Evolutionary conservation across 768 basidiomycete genomes (phyloP), one percentile per base, ranked within the genome.

Genomic region (Russula abietina): DNA sequence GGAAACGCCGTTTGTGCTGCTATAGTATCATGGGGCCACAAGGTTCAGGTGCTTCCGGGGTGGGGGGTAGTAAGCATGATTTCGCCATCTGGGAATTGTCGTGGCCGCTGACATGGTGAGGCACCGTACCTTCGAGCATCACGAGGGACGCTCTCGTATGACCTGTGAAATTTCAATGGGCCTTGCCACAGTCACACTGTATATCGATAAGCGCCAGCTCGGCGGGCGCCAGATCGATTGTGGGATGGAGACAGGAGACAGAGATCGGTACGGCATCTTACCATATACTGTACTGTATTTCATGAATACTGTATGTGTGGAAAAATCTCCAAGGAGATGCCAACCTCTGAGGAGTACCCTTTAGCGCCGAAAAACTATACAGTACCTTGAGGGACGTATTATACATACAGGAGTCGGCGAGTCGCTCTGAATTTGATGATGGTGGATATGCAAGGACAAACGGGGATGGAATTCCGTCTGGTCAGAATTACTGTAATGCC

Each of bases 291-390:
- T n/a, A n/a, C n/a, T n/a, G 48, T 19, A 53, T 53, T 48, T 54
- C 51, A 41, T 24, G 39, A 22, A 24, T 8, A 41, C n/a, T n/a
- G n/a, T n/a, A n/a, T 36, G 24, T 46, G 56, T 48, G 62, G 36
- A 36, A 58, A 57, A 54, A 30, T 62, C 55, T 24, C 51, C 62
- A 58, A 58, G 56, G 62, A 48, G 51, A 58, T 62, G 51, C 19
- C 32, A 38, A 4, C 26, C 26, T 16, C 36, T 24, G 61, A 14
- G 36, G 36, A 53, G 33, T 14, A 8, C 43, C 38, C 28, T 53
- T 46, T 30, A 57, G 45, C 41, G 33, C 24, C 55, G 43, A 33
- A 17, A 41, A 19, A 54, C 33, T 28, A 53, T 28, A 43, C 33
- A n/a, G n/a, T n/a, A 43, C 43, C 43, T 28, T n/a, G 38, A 50